Evolutionary conservation across 2,329 filamentous ascomycete genomes (phyloP), one percentile per base, ranked within the genome.

Genomic region (Ilyonectria robusta): DNA sequence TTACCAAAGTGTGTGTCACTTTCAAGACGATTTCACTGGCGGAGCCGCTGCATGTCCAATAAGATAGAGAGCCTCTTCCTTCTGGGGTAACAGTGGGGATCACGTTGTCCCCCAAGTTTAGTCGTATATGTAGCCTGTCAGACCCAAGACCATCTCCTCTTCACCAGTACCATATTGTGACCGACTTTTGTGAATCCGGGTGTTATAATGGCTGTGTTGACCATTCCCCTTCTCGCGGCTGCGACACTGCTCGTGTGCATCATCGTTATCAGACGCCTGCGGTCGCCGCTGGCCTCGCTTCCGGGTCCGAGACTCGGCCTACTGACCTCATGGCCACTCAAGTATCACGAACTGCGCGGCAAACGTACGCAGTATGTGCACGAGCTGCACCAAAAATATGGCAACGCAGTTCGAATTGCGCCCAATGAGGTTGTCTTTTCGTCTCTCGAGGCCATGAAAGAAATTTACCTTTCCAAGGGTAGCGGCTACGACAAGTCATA

Each of bases 391-490:
- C 42, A 19, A 1, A 37, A 59, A 23, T 69, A 70, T 6, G 70
- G 70, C 0, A 59, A 44, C 0, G 57, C 21, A 8, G 69, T 72
- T 11, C 64, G 56, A 4, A n/a, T 72, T 6, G 65, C 67, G 1
- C 70, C 70, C 6, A 68, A 72, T 1, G 70, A 72, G 15, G 67
- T 64, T 13, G 53, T 63, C 19, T 72, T 72, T 17, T 64, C 70
- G 2, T 65, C 61, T 1, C 40, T 68, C 2, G 60, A 63, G 1
- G 70, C 67, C 0, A 65, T 70, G 58, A 72, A 70, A 2, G 59
- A 72, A 40, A 72, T 72, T 2, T 72, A 72, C 9, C 31, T 61
- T 1, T 72, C 70, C 0, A 64, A 64, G 3, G 70, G 70, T 1
- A 72, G 70, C 26, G 70, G 70, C 6, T 72, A 60, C 9, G 64